Conservation (phyloP, 2,329 filamentous ascomycete genomes). For the Clonostachys chloroleuca region DNA sequence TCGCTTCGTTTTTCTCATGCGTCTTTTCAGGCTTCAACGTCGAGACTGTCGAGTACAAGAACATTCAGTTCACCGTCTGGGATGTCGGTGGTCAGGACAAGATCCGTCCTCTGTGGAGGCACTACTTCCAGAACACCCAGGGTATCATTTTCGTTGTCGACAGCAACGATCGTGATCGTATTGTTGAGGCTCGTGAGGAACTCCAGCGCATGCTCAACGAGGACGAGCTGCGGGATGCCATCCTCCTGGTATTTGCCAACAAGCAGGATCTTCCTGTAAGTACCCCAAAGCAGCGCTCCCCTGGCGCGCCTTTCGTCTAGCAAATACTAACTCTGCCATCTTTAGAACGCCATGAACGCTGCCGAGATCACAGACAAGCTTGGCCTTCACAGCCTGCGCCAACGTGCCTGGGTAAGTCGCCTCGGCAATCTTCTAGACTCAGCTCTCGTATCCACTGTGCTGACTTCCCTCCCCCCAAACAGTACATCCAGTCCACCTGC, state of each 20-base stretch:
- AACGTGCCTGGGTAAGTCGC: slow-evolving; percentile 89
- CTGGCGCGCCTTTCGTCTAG: neutral
- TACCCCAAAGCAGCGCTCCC: slow-evolving; percentile 12
- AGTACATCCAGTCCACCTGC: slow-evolving; percentile 99
- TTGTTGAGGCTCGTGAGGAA: slow-evolving; percentile 94
- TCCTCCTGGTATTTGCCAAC: slow-evolving; percentile 97
- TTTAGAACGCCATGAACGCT: slow-evolving; percentile 97
- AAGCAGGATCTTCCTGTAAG: slow-evolving; percentile 98
- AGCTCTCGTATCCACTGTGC: slow-evolving; percentile 8
- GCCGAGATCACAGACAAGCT: slow-evolving; percentile 99
- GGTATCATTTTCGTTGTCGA: slow-evolving; percentile 99
- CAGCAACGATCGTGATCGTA: slow-evolving; percentile 96
- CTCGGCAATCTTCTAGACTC: slow-evolving; percentile 6
- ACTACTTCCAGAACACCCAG: slow-evolving; percentile 99
- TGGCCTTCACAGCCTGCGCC: slow-evolving; percentile 96
- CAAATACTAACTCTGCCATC: neutral
- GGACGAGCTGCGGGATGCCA: slow-evolving; percentile 95
- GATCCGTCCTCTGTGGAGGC: slow-evolving; percentile 98
- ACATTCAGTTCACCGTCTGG: slow-evolving; percentile 99
- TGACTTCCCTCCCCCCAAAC: slow-evolving; percentile 10
- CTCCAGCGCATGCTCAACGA: slow-evolving; percentile 98
- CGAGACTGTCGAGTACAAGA: slow-evolving; percentile 99
- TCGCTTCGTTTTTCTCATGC: neutral
- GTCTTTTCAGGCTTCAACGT: slow-evolving; percentile 82
- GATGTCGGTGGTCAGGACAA: slow-evolving; percentile 99